phyloP scores from a whole-genome alignment of 768 basidiomycete genomes.

The Phaeolepiota aurea region DNA sequence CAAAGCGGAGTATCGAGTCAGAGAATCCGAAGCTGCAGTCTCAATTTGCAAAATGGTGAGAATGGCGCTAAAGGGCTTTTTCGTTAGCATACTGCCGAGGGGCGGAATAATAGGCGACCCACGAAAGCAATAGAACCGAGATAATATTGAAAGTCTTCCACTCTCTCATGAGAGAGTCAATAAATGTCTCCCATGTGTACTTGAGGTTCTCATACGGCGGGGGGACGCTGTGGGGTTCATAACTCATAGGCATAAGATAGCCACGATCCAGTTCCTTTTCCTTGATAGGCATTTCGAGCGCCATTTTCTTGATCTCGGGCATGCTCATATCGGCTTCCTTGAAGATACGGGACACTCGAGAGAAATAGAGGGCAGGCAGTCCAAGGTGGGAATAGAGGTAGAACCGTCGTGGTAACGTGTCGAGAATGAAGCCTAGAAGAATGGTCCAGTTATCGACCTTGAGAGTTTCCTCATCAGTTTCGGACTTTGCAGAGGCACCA shows the following conservation, averaged over 20 bases:
- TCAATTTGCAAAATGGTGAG: constrained; percentile 59
- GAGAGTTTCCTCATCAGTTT: no score
- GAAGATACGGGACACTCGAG: neutral
- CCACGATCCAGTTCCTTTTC: neutral
- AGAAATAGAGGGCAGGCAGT: constrained; percentile 1
- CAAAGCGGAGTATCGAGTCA: constrained; percentile 54
- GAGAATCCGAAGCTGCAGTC: constrained; percentile 44
- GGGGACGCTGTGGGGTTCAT: neutral
- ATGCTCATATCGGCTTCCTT: constrained; percentile 2
- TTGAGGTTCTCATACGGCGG: neutral
- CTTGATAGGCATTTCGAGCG: neutral
- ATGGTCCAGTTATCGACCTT: no score
- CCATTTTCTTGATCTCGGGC: constrained; percentile 2
- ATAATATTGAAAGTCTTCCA: constrained; percentile 29
- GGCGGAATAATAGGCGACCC: constrained; percentile 3
- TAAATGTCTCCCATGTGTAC: constrained; percentile 18
- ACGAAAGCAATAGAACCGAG: constrained; percentile 23
- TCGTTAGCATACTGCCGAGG: neutral
- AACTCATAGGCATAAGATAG: neutral
- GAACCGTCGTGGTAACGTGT: neutral
- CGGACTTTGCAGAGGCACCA: no score
- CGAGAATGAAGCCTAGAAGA: neutral
- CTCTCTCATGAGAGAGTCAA: constrained; percentile 21
- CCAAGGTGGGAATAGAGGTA: constrained; percentile 1
- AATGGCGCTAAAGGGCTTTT: constrained; percentile 44